Evolutionary conservation across 2,329 filamentous ascomycete genomes (phyloP).

Genomic region (Hirsutella minnesotensis): DNA sequence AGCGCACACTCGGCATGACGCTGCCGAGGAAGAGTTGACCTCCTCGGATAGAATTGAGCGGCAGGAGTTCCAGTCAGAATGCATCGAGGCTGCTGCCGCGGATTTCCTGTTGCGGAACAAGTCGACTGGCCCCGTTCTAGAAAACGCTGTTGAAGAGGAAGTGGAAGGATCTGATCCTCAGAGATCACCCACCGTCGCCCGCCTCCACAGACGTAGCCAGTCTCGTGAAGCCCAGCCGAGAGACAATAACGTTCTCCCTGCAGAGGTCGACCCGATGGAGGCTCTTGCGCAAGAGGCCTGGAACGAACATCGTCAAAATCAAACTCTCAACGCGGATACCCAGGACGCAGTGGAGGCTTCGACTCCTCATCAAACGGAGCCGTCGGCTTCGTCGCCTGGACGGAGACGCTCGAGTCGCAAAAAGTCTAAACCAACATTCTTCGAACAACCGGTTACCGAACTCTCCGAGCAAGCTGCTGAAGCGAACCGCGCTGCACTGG

Average conservation of each 20-base stretch:
- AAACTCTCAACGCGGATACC: slow-evolving; percentile 9
- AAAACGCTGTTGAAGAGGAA: slow-evolving; percentile 10
- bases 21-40: neutral
- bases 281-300: slow-evolving; percentile 21
- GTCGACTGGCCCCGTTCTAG: slow-evolving; percentile 3
- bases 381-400: slow-evolving; percentile 6
- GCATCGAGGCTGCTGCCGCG: neutral
- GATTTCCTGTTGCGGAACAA: slow-evolving; percentile 6
- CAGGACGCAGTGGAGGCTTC: slow-evolving; percentile 3
- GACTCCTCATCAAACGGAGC: slow-evolving; percentile 2
- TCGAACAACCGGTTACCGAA: slow-evolving; percentile 18
- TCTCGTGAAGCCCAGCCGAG: slow-evolving; percentile 14
- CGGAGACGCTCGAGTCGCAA: slow-evolving; percentile 26
- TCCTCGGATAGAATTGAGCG: no score
- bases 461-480: slow-evolving; percentile 10
- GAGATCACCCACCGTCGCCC: slow-evolving; percentile 16
- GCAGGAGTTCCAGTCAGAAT: slow-evolving; percentile 5
- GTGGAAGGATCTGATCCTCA: slow-evolving; percentile 9
- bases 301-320: slow-evolving; percentile 19
- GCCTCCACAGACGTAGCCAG: slow-evolving; percentile 13
- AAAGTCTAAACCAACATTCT: slow-evolving; percentile 37
- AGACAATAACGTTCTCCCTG: slow-evolving; percentile 12
- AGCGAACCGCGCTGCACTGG: slow-evolving; percentile 6
- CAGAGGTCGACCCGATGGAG: slow-evolving; percentile 12
- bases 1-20: slow-evolving; percentile 10